Conservation (phyloP, 2,329 filamentous ascomycete species). For the Alternaria conjuncta region DNA sequence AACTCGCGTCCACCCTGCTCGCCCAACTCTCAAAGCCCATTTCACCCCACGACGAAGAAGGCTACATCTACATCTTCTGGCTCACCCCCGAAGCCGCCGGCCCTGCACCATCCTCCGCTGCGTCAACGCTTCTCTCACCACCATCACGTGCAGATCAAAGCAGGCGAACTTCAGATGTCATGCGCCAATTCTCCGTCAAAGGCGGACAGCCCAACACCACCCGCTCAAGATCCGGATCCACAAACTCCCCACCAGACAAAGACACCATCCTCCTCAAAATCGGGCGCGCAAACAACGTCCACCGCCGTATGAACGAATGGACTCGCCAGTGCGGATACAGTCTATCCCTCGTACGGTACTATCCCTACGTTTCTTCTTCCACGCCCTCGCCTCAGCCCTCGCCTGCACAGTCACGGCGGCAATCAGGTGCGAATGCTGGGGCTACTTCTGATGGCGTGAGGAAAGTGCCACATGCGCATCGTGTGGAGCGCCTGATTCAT, state of each 20-base stretch:
- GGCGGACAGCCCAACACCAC: conserved; percentile 9
- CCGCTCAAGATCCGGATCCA: neutral
- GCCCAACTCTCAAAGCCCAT: conserved; percentile 79
- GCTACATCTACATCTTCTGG: conserved; percentile 99
- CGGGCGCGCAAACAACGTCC: conserved; percentile 78
- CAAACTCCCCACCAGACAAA: conserved; percentile 18
- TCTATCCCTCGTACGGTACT: conserved; percentile 86
- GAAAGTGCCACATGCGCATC: conserved; percentile 84
- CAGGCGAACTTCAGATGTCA: conserved; percentile 42
- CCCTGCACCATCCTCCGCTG: conserved; percentile 57
- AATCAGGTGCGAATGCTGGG: conserved; percentile 25
- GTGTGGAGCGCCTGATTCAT: conserved; percentile 89
- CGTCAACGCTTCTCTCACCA: conserved; percentile 58
- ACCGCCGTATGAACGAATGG: conserved; percentile 91
- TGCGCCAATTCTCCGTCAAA: conserved; percentile 42
- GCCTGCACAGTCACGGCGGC: conserved; percentile 30
- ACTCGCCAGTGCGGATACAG: conserved; percentile 89
- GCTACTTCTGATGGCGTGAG: conserved; percentile 49
- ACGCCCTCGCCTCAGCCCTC: conserved; percentile 35
- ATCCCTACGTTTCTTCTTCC: conserved; percentile 70
- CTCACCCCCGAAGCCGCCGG: conserved; percentile 71
- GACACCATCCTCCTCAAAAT: conserved; percentile 73
- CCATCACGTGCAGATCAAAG: conserved; percentile 51
- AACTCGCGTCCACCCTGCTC: conserved; percentile 73
- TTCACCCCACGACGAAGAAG: conserved; percentile 74